Base-by-base conservation (phyloP, 768 basidiomycete species). In the Serendipita sp. region DNA sequence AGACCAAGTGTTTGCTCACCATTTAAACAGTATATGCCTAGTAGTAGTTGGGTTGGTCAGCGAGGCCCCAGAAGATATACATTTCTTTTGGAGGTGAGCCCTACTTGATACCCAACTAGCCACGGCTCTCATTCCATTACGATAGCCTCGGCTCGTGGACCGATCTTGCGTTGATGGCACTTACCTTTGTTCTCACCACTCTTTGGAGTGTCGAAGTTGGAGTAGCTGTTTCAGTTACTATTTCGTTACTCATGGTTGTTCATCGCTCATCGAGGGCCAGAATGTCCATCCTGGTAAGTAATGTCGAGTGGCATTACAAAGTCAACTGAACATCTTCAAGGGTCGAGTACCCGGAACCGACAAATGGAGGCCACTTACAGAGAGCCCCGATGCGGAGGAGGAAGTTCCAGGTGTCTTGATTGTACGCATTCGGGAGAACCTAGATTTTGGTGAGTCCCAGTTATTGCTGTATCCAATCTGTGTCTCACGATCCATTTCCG, bases 131-230 rank as follows among this genome's bases (percentile, higher is more conserved):
- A n/a, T n/a, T n/a, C n/a, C n/a, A 4, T 65, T 38, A 38, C 34
- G 5, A 5, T 38, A 88, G 88, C 68, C 91, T 96, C 81, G 70
- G 81, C n/a, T 89, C 95, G n/a, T 94, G 90, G 89, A 82, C 83
- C 41, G 95, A 98, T 70, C 76, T 95, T 53, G 74, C 81, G 3
- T 81, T 98, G 69, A 92, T 97, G 87, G 74, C 76, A 22, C 78
- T 93, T 60, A 97, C 96, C 0, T 96, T 98, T 73, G 68, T 85
- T 65, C 81, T 90, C 61, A 92, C 91, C 1, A 83, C 96, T 62
- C 72, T 96, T 24, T 93, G 90, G 83, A 84, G 86, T 66, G 84
- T 98, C 62, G 93, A 98, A 76, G 84, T 90, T 62, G 95, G 95
- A 14, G 84, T 98, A 44, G 82, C 88, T n/a, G 84, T 89, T 67